phyloP scores from a whole-genome alignment of 2,329 filamentous ascomycete genomes.

The Didymosphaeria variabile region DNA sequence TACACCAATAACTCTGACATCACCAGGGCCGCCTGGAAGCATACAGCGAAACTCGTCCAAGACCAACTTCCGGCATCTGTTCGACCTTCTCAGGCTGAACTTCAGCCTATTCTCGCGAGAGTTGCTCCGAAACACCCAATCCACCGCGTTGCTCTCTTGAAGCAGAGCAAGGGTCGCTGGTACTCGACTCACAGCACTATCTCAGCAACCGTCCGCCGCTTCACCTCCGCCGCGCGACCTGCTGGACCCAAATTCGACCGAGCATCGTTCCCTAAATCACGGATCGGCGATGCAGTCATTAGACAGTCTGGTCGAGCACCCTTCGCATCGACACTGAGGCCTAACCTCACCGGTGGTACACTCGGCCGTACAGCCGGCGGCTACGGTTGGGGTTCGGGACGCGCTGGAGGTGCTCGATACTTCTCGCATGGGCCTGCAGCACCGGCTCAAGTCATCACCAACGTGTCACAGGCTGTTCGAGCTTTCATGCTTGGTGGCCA shows the following conservation, averaged over 20 bases:
- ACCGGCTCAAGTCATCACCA: constrained; percentile 90
- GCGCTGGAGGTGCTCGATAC: constrained; percentile 77
- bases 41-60: constrained; percentile 57
- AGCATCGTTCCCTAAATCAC: constrained; percentile 64
- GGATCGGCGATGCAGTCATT: constrained; percentile 64
- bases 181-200: constrained; percentile 66
- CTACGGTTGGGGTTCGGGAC: constrained; percentile 78
- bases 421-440: constrained; percentile 89
- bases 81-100: constrained; percentile 57
- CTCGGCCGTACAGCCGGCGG: constrained; percentile 86
- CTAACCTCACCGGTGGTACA: constrained; percentile 89
- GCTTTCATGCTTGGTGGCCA: constrained; percentile 93
- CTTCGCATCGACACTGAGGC: constrained; percentile 87
- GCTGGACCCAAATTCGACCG: constrained; percentile 58
- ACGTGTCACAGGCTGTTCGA: constrained; percentile 91
- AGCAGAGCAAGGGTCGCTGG: constrained; percentile 70
- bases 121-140: constrained; percentile 66
- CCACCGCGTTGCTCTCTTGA: constrained; percentile 69
- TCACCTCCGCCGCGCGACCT: constrained; percentile 56
- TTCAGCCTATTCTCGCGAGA: constrained; percentile 69
- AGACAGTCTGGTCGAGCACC: constrained; percentile 79
- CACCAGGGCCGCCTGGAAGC: constrained; percentile 57
- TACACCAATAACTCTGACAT: constrained; percentile 24
- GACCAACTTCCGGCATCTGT: constrained; percentile 54
- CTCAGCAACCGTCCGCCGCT: constrained; percentile 58